A percentile compares a stretch with the other conserved stretches of the same genome.
Evolutionary conservation across 345 rosid species (phyloP).

Genomic region (Carallia brachiata): DNA sequence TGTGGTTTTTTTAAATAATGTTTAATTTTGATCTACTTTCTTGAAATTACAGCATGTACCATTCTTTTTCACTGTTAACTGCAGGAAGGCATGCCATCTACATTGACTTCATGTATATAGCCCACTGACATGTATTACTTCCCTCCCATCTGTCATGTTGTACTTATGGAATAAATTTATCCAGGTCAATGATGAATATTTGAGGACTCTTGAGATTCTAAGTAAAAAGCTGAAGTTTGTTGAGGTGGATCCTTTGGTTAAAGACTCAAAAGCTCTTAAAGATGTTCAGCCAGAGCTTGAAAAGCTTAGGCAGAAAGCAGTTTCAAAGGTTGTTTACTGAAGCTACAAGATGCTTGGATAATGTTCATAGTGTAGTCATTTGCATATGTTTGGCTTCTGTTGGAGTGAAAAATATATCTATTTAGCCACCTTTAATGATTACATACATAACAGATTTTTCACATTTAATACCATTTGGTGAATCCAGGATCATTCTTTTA

Average conservation of each 20-base stretch:
- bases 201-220: conserved; percentile 83
- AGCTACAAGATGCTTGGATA: conserved; percentile 1
- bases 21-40: too few species aligned
- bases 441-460: too few species aligned
- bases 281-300: conserved; percentile 99
- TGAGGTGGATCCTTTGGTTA: conserved; percentile 72
- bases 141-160: conserved; percentile 13
- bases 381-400: background rate
- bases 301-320: conserved; percentile 91
- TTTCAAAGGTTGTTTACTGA: conserved; percentile 65
- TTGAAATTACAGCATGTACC: too few species aligned
- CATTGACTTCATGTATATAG: conserved; percentile 4
- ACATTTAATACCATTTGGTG: too few species aligned
- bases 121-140: background rate
- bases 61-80: too few species aligned
- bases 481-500: too few species aligned
- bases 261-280: conserved; percentile 81
- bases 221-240: conserved; percentile 91
- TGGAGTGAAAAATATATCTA: background rate
- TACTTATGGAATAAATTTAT: conserved; percentile 27
- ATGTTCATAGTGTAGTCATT: conserved; percentile 4
- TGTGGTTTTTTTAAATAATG: too few species aligned
- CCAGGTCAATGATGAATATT: conserved; percentile 90
- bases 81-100: background rate
- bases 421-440: too few species aligned